Evolutionary conservation across 2,329 filamentous ascomycete genomes (phyloP).

Genomic region (Colletotrichum eleusines): DNA sequence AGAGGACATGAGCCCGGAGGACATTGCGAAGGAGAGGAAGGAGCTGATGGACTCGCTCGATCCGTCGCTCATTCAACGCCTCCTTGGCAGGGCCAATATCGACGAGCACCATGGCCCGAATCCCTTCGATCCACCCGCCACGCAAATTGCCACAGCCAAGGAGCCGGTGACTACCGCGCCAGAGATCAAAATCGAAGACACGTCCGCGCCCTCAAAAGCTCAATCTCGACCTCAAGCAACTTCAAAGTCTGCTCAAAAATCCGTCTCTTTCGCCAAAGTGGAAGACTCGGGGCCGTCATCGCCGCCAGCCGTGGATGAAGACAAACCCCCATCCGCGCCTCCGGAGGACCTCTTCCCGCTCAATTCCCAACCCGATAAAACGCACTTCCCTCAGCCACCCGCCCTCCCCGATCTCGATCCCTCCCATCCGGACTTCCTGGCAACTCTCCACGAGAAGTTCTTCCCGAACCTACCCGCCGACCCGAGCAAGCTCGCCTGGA

Average conservation of each 20-base stretch:
- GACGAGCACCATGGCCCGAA: slow-evolving; percentile 67
- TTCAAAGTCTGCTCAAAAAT: slow-evolving; percentile 19
- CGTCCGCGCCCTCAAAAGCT: slow-evolving; percentile 43
- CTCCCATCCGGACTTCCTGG: slow-evolving; percentile 83
- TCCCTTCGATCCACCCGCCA: slow-evolving; percentile 55
- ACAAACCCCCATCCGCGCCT: slow-evolving; percentile 56
- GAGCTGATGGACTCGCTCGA: slow-evolving; percentile 86
- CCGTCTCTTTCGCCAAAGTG: slow-evolving; percentile 11
- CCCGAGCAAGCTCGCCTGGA: slow-evolving; percentile 89
- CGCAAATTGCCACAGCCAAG: slow-evolving; percentile 19
- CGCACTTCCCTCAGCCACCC: slow-evolving; percentile 72
- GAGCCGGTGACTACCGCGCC: slow-evolving; percentile 44
- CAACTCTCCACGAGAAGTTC: slow-evolving; percentile 89
- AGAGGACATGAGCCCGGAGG: slow-evolving; percentile 81
- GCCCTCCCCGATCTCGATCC: slow-evolving; percentile 82
- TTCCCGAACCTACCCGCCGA: slow-evolving; percentile 90
- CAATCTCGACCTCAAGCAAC: slow-evolving; percentile 7
- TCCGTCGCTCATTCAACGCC: slow-evolving; percentile 78
- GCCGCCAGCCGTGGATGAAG: slow-evolving; percentile 52
- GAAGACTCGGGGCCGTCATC: slow-evolving; percentile 12
- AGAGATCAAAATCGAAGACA: slow-evolving; percentile 53
- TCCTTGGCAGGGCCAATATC: slow-evolving; percentile 82
- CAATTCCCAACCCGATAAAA: slow-evolving; percentile 52
- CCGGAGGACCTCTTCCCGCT: slow-evolving; percentile 58
- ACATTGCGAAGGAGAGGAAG: slow-evolving; percentile 83